phyloP scores from a whole-genome alignment of 495 filamentous ascomycete genomes.

The Aspergillus haitiensis region DNA sequence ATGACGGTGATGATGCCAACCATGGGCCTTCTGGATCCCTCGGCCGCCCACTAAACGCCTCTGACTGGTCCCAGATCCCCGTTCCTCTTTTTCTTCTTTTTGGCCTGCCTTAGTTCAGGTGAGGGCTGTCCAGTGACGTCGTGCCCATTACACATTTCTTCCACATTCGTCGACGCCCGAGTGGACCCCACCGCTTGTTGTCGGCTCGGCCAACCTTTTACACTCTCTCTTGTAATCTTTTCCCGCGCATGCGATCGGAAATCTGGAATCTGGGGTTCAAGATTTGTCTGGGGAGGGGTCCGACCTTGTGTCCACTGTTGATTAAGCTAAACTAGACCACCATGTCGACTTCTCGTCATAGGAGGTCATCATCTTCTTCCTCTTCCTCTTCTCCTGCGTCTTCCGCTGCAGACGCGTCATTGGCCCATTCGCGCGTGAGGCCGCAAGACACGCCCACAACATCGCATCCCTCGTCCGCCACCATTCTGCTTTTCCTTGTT shows the following conservation, averaged over 20 bases:
- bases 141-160: slow-evolving; percentile 7
- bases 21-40: not conserved
- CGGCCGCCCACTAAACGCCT: not conserved
- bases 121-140: slow-evolving; percentile 11
- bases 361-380: slow-evolving; percentile 2
- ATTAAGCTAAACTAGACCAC: slow-evolving; percentile 7
- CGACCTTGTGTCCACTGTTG: not conserved
- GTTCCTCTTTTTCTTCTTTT: slow-evolving; percentile 2
- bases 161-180: not conserved
- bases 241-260: not conserved
- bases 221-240: not conserved
- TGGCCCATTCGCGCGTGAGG: slow-evolving; percentile 15
- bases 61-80: not conserved
- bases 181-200: slow-evolving; percentile 16
- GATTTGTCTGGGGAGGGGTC: slow-evolving; percentile 5
- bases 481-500: slow-evolving; percentile 57
- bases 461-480: slow-evolving; percentile 17
- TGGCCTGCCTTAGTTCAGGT: not conserved
- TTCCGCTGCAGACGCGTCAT: not conserved
- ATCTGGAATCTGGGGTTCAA: not conserved
- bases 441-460: slow-evolving; percentile 17
- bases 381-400: slow-evolving; percentile 1
- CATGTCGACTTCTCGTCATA: slow-evolving; percentile 16
- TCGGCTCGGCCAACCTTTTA: slow-evolving; percentile 2
- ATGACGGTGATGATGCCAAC: slow-evolving; percentile 11